Conservation (phyloP, 257 asterid genomes). For the Rehmannia glutinosa region DNA sequence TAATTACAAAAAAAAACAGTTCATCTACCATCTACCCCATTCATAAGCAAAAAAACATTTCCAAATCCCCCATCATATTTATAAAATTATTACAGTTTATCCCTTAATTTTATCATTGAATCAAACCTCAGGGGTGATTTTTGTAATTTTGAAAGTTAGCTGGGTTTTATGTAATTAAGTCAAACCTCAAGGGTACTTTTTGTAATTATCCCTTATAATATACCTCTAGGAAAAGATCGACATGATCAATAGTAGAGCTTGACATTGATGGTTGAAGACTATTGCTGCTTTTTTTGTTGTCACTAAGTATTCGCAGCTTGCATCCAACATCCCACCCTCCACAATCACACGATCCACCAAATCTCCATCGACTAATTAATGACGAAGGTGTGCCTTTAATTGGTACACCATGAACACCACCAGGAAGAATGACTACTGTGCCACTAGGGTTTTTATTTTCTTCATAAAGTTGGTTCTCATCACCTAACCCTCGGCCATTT, state of each 20-base stretch:
- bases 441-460: constrained; percentile 22
- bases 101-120: no score
- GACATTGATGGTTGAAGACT: constrained; percentile 13
- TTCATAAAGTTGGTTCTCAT: constrained; percentile 6
- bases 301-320: constrained; percentile 65
- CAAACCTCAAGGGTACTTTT: neutral
- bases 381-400: constrained; percentile 67
- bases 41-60: no score
- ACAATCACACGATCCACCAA: constrained; percentile 89
- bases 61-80: no score
- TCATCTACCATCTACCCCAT: no score
- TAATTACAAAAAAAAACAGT: no score
- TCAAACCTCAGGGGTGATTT: neutral
- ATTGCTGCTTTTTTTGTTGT: constrained; percentile 28
- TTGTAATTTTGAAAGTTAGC: neutral
- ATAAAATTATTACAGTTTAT: no score
- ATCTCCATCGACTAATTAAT: constrained; percentile 70
- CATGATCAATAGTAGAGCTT: constrained; percentile 27
- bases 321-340: constrained; percentile 99
- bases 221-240: constrained; percentile 69
- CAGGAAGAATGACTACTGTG: constrained; percentile 66
- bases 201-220: no score
- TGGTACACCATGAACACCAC: constrained; percentile 68
- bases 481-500: constrained; percentile 10
- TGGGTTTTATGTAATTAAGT: neutral